These are phyloP conservation scores for Ambrosiella cleistominuta DNA, from an alignment of 2,329 filamentous ascomycete species.

Conservation along the genomic window DNA sequence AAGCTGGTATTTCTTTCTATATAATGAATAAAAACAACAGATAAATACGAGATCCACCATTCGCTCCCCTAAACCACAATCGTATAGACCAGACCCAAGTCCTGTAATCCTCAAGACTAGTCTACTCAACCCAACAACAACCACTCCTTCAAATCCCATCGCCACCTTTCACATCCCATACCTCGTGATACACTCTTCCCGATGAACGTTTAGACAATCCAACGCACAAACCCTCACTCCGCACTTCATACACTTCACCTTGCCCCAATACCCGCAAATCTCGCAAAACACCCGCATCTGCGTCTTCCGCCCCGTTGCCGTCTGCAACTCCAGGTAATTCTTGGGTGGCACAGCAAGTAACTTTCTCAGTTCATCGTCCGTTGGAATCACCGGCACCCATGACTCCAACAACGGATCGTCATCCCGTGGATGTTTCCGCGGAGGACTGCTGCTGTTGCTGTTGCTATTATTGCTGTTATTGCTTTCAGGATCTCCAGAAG, in stretches of 20 bases:
- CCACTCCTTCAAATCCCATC: background rate
- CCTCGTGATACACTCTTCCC: slow-evolving; percentile 51
- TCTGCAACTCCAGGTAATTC: slow-evolving; percentile 47
- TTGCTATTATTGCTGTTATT: too few relatives aligned
- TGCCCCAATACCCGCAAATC: slow-evolving; percentile 68
- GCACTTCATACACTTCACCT: slow-evolving; percentile 59
- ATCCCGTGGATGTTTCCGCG: slow-evolving; percentile 29
- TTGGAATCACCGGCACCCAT: slow-evolving; percentile 38
- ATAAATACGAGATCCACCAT: too few relatives aligned
- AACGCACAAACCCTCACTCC: slow-evolving; percentile 62
- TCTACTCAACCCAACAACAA: background rate
- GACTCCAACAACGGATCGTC: slow-evolving; percentile 40
- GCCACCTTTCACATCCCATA: slow-evolving; percentile 29
- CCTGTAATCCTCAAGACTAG: background rate
- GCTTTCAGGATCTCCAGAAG: background rate
- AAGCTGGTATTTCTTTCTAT: too few relatives aligned
- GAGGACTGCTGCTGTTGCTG: background rate
- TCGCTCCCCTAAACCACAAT: background rate
- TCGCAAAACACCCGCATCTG: slow-evolving; percentile 50
- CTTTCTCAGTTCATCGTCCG: slow-evolving; percentile 43
- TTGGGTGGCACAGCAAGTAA: slow-evolving; percentile 48
- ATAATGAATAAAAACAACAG: too few relatives aligned
- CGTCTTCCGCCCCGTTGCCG: slow-evolving; percentile 19
- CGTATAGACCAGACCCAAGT: background rate
- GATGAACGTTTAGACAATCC: slow-evolving; percentile 54